These are phyloP conservation scores for Cordia subcordata DNA, from an alignment of 257 asterid genomes.

Conservation along the genomic window DNA sequence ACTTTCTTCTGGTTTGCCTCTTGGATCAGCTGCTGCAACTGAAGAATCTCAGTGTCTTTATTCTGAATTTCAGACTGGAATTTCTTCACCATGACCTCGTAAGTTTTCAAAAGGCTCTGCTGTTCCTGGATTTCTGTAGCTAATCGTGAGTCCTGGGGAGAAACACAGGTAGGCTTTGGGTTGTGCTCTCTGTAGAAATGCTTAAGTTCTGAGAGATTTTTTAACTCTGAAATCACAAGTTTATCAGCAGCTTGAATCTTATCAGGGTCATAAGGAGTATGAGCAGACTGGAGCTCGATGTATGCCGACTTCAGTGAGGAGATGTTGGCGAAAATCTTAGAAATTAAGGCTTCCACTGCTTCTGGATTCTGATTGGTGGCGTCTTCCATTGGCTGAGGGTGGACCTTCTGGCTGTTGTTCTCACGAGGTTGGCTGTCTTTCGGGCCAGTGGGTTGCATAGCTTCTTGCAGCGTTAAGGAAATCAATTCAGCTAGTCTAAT, in stretches of 20 bases:
- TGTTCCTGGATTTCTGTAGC: conserved; percentile 99
- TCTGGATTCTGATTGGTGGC: conserved; percentile 72
- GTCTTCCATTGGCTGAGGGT: conserved; percentile 99
- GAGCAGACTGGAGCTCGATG: conserved; percentile 93
- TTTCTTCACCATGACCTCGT: conserved; percentile 97
- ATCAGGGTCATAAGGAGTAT: conserved; percentile 95
- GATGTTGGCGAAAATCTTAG: conserved; percentile 76
- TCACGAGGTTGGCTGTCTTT: conserved; percentile 95
- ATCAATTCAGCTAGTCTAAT: background rate
- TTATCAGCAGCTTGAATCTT: conserved; percentile 97
- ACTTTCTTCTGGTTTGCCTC: conserved; percentile 88
- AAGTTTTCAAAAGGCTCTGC: conserved; percentile 89
- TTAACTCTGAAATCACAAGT: conserved; percentile 91
- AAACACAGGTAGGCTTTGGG: conserved; percentile 83
- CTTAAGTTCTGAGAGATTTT: conserved; percentile 87
- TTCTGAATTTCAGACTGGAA: conserved; percentile 99
- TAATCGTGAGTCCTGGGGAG: conserved; percentile 95
- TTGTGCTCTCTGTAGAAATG: conserved; percentile 93
- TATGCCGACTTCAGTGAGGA: conserved; percentile 91
- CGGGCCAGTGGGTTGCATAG: conserved; percentile 92
- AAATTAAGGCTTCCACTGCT: conserved; percentile 82
- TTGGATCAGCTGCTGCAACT: conserved; percentile 84
- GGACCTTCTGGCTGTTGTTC: conserved; percentile 92
- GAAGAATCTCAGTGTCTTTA: conserved; percentile 82
- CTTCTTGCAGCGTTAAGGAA: conserved; percentile 44